These are phyloP conservation scores for Phanerochaete sordida DNA, from an alignment of 768 basidiomycete species.

Conservation along the genomic window DNA sequence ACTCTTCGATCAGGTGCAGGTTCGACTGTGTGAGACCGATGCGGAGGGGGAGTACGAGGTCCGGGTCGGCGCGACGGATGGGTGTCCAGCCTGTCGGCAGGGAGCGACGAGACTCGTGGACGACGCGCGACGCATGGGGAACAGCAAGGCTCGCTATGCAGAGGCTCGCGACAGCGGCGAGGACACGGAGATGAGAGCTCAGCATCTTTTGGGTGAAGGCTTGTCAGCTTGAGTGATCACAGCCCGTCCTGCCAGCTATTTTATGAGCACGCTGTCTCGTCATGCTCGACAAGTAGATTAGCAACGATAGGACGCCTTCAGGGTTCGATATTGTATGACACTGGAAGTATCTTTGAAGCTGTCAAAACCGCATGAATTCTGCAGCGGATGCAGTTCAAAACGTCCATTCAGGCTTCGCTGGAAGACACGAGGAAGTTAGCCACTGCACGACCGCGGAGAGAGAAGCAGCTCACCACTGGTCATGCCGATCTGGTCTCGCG, in stretches of 20 bases:
- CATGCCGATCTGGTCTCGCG: background rate
- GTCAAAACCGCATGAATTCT: background rate
- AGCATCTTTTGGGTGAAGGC: background rate
- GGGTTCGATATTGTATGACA: background rate
- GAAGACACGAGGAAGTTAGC: background rate
- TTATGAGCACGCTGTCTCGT: background rate
- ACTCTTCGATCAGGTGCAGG: conserved; percentile 40
- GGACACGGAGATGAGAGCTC: background rate
- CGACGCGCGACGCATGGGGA: conserved; percentile 8
- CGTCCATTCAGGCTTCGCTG: background rate
- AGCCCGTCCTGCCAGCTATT: background rate
- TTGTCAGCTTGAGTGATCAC: no score
- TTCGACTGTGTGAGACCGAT: conserved; percentile 47
- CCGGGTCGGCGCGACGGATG: conserved; percentile 32
- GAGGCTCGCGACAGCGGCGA: background rate
- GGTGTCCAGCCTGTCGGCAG: conserved; percentile 39
- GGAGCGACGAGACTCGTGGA: conserved; percentile 17
- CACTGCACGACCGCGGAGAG: background rate
- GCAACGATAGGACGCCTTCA: background rate
- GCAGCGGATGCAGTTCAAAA: background rate
- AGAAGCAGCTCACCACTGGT: background rate
- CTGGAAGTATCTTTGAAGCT: background rate
- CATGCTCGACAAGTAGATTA: background rate
- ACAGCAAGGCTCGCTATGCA: background rate
- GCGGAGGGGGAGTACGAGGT: conserved; percentile 41